phyloP scores from a whole-genome alignment of 305 asterid species.

The Fraxinus baroniana region DNA sequence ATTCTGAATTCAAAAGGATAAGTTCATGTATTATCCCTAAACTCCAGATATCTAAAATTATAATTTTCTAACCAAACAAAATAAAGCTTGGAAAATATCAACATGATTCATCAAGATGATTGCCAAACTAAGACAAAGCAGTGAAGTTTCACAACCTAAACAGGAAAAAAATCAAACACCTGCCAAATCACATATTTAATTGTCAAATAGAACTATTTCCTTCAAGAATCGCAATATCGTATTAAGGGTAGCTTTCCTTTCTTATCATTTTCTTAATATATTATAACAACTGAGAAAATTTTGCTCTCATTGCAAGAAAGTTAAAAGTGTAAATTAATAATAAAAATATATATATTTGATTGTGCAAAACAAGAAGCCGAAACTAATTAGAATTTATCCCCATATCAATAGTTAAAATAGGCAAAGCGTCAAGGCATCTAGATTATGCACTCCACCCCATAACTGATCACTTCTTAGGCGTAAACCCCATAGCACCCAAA shows the following conservation, averaged over 20 bases:
- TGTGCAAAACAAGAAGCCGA: neutral
- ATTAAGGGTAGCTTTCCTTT: neutral
- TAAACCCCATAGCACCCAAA: neutral
- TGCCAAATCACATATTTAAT: neutral
- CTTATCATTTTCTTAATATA: neutral
- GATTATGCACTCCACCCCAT: neutral
- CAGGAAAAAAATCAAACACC: neutral
- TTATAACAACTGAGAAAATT: neutral
- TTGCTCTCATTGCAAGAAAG: neutral
- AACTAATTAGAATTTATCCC: neutral
- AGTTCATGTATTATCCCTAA: neutral
- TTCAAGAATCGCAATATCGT: neutral
- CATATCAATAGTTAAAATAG: neutral
- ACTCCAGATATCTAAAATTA: neutral
- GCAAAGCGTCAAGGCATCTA: neutral
- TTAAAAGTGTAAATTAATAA: neutral
- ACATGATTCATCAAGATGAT: neutral
- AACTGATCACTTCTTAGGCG: neutral
- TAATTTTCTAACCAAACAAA: neutral
- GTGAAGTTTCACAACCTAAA: too few species aligned
- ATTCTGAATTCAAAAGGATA: neutral
- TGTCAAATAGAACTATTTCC: neutral
- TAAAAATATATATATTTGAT: neutral
- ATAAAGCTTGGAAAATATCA: neutral
- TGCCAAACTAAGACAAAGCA: neutral